Conservation (phyloP, 495 filamentous ascomycete genomes). For the Daldinia caldariorum region DNA sequence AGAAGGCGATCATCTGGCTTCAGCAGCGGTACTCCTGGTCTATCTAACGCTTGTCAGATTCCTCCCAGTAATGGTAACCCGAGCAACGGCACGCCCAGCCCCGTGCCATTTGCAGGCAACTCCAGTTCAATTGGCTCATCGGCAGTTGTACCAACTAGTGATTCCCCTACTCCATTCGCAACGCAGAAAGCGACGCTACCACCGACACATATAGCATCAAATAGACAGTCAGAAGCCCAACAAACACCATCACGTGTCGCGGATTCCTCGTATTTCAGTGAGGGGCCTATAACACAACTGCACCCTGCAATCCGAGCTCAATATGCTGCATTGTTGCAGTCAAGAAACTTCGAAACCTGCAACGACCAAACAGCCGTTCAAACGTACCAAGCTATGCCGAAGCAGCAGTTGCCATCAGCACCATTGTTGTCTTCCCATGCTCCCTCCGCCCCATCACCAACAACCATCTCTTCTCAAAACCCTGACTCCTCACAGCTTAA, state of each 20-base stretch:
- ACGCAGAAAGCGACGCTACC: conserved; percentile 10
- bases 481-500: conserved; percentile 3
- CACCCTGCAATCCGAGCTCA: conserved; percentile 61
- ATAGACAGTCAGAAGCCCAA: conserved; percentile 4
- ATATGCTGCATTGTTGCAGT: conserved; percentile 51
- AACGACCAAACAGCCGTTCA: conserved; percentile 20
- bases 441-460: conserved; percentile 9
- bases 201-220: not conserved
- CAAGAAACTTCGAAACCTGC: conserved; percentile 38
- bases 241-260: conserved; percentile 26
- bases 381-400: not conserved
- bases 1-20: conserved; percentile 38
- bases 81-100: conserved; percentile 10
- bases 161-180: conserved; percentile 16
- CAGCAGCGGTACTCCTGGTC: conserved; percentile 16
- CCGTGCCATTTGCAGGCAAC: not conserved
- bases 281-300: conserved; percentile 44
- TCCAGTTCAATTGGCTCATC: conserved; percentile 21
- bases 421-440: conserved; percentile 4
- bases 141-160: conserved; percentile 17
- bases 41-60: conserved; percentile 11
- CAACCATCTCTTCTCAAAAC: conserved; percentile 13
- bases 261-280: conserved; percentile 32
- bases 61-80: conserved; percentile 31
- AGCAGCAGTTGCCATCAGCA: conserved; percentile 10